Conservation (phyloP, 768 basidiomycete genomes). For the Chalciporus chontae region DNA sequence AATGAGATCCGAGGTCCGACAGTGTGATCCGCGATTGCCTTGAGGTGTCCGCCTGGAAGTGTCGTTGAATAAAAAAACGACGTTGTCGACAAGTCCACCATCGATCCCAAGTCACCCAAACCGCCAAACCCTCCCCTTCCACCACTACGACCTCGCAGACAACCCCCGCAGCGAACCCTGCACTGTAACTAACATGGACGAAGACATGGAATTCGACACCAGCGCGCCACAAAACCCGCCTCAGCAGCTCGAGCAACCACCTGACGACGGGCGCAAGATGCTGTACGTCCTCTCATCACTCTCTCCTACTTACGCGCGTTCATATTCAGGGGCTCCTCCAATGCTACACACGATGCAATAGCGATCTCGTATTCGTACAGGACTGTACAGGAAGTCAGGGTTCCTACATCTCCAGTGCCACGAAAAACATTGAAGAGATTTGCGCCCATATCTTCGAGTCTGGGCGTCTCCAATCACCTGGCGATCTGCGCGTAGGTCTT, state of each 20-base stretch:
- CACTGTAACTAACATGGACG: slow-evolving; percentile 55
- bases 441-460: slow-evolving; percentile 93
- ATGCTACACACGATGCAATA: slow-evolving; percentile 24
- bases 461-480: slow-evolving; percentile 79
- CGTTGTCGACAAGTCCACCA: slow-evolving; percentile 10
- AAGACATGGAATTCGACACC: slow-evolving; percentile 71
- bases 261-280: slow-evolving; percentile 58
- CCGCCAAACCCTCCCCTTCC: not conserved
- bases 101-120: slow-evolving; percentile 8
- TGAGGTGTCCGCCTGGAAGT: slow-evolving; percentile 30
- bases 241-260: slow-evolving; percentile 33
- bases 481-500: slow-evolving; percentile 89
- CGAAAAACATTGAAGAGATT: slow-evolving; percentile 95
- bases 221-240: slow-evolving; percentile 31
- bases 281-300: slow-evolving; percentile 48
- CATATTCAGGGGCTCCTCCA: slow-evolving; percentile 16
- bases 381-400: slow-evolving; percentile 94
- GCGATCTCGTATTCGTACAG: slow-evolving; percentile 92
- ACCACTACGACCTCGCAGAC: slow-evolving; percentile 4
- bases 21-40: slow-evolving; percentile 36
- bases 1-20: slow-evolving; percentile 34
- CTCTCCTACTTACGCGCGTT: not conserved
- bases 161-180: not conserved
- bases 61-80: slow-evolving; percentile 17
- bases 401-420: slow-evolving; percentile 88